Evolutionary conservation across 164 flowering plant species (phyloP).

Genomic region (Nymphaea thermarum): DNA sequence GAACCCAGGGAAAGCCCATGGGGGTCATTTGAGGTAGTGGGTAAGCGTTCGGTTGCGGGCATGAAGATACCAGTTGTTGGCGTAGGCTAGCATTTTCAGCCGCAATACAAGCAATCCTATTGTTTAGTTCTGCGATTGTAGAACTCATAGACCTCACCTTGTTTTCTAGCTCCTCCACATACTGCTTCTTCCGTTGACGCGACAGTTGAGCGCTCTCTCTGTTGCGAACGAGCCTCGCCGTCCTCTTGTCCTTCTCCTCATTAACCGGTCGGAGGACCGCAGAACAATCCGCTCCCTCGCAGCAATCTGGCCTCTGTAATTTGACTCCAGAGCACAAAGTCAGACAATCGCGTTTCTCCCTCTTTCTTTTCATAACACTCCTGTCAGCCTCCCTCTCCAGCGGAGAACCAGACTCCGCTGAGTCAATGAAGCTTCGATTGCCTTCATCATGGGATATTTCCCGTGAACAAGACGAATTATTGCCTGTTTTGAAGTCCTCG

Average conservation of each 20-base stretch:
- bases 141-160: conserved; percentile 79
- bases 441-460: neutral
- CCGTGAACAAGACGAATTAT: neutral
- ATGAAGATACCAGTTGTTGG: conserved; percentile 53
- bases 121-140: conserved; percentile 69
- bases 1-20: conserved; percentile 75
- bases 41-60: conserved; percentile 35
- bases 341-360: neutral
- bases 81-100: conserved; percentile 72
- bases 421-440: neutral
- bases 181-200: conserved; percentile 89
- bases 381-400: neutral
- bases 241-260: conserved; percentile 55
- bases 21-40: conserved; percentile 38
- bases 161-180: conserved; percentile 93
- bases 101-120: conserved; percentile 51
- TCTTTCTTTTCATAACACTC: neutral
- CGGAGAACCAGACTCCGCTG: neutral
- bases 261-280: neutral
- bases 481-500: neutral
- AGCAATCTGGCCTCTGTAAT: neutral
- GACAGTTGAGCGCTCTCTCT: conserved; percentile 98
- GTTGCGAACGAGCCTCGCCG: conserved; percentile 79
- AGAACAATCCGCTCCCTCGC: neutral
- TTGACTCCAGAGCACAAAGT: neutral